Evolutionary conservation across 345 rosid genomes (phyloP).

Genomic region (Excoecaria agallocha): DNA sequence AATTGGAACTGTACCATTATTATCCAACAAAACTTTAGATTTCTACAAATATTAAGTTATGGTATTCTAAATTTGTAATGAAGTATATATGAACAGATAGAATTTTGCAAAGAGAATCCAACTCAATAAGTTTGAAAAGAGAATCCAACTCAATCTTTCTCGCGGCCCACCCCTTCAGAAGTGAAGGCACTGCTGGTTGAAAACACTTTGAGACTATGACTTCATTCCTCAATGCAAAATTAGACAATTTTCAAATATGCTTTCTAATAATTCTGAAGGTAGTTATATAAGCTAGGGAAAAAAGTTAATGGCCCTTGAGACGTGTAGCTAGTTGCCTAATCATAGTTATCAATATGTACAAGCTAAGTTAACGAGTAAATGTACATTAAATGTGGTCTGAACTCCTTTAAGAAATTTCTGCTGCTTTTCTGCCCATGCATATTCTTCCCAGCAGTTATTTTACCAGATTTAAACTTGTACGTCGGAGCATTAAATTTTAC

Average conservation of each 20-base stretch:
- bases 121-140: background rate
- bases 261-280: background rate
- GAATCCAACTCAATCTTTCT: background rate
- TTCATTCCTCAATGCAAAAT: background rate
- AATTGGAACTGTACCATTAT: no score
- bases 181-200: background rate
- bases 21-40: no score
- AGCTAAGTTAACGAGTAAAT: background rate
- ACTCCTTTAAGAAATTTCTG: background rate
- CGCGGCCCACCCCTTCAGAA: background rate
- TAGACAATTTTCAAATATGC: background rate
- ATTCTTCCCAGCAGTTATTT: background rate
- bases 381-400: background rate
- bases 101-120: no score
- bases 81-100: no score
- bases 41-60: no score
- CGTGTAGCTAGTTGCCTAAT: background rate
- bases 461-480: background rate
- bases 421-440: background rate
- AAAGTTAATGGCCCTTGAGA: background rate
- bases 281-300: background rate
- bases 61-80: no score
- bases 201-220: background rate
- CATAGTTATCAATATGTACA: background rate
- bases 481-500: background rate